A percentile compares a stretch with the other conserved stretches of the same genome.
phyloP scores from a whole-genome alignment of 768 basidiomycete species.

The Psilocybe azurescens region DNA sequence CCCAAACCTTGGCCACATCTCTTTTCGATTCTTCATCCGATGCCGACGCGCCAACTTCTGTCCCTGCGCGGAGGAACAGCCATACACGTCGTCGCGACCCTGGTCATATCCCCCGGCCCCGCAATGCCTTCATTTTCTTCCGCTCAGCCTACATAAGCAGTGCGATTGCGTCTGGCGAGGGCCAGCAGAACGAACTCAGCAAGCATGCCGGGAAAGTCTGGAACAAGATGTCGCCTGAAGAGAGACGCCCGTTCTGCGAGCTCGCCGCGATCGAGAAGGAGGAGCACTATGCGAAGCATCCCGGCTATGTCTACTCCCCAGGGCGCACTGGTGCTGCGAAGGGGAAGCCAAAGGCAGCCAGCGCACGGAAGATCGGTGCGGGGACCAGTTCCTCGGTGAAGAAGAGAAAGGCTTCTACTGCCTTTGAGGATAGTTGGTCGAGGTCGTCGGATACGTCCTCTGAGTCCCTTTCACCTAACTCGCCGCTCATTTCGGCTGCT shows the following conservation, averaged over 20 bases:
- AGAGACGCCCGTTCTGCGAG: slow-evolving; percentile 22
- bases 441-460: slow-evolving; percentile 3
- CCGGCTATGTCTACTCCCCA: slow-evolving; percentile 34
- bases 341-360: slow-evolving; percentile 9
- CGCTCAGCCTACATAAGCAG: slow-evolving; percentile 32
- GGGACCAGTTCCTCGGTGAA: neutral
- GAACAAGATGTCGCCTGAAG: slow-evolving; percentile 27
- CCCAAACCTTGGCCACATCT: neutral
- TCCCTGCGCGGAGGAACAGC: slow-evolving; percentile 10
- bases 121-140: slow-evolving; percentile 46
- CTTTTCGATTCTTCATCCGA: neutral
- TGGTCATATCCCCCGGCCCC: slow-evolving; percentile 37
- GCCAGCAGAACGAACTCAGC: slow-evolving; percentile 40
- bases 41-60: slow-evolving; percentile 15
- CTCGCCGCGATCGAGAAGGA: slow-evolving; percentile 31
- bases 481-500: neutral
- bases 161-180: slow-evolving; percentile 10
- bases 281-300: slow-evolving; percentile 31
- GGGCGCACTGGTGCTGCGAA: slow-evolving; percentile 11
- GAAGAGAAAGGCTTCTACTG: slow-evolving; percentile 1
- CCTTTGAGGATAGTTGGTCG: neutral
- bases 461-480: slow-evolving; percentile 3
- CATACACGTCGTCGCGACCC: slow-evolving; percentile 19
- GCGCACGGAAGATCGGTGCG: neutral
- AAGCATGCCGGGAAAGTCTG: slow-evolving; percentile 35